These are phyloP conservation scores for Paramarasmius palmivorus DNA, from an alignment of 1,284 basidiomycete genomes.

Conservation along the genomic window DNA sequence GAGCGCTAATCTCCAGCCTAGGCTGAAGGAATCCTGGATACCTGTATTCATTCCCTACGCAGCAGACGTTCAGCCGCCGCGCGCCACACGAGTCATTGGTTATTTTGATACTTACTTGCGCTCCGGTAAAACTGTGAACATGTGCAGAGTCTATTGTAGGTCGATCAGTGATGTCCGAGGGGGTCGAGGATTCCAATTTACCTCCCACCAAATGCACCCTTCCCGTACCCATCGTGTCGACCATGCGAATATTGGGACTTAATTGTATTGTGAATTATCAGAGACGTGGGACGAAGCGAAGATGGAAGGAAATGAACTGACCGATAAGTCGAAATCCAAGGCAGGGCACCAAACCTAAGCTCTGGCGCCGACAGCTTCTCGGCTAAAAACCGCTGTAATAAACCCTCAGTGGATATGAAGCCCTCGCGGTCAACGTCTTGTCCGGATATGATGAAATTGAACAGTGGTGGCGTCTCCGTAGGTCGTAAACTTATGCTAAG, in stretches of 20 bases:
- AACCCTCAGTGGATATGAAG: slow-evolving; percentile 1
- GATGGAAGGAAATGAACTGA: not conserved
- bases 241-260: slow-evolving; percentile 39
- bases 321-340: slow-evolving; percentile 1
- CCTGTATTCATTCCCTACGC: slow-evolving; percentile 18
- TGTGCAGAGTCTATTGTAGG: slow-evolving; percentile 26
- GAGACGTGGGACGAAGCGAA: not conserved
- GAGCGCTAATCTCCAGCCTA: slow-evolving; percentile 28
- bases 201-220: slow-evolving; percentile 39
- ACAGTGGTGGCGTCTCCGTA: slow-evolving; percentile 21
- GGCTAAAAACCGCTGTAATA: not conserved
- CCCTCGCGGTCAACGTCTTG: slow-evolving; percentile 14
- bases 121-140: slow-evolving; percentile 25
- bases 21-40: slow-evolving; percentile 25
- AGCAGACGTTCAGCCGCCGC: not conserved
- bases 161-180: not conserved
- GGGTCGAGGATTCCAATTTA: slow-evolving; percentile 12
- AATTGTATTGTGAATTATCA: not conserved
- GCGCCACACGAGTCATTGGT: not conserved
- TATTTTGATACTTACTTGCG: slow-evolving; percentile 11
- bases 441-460: slow-evolving; percentile 19
- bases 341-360: not conserved
- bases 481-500: slow-evolving; percentile 17
- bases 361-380: not conserved
- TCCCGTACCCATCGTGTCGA: slow-evolving; percentile 32